phyloP scores from a whole-genome alignment of 495 filamentous ascomycete genomes.

The Aspergillus sclerotiicarbonarius region DNA sequence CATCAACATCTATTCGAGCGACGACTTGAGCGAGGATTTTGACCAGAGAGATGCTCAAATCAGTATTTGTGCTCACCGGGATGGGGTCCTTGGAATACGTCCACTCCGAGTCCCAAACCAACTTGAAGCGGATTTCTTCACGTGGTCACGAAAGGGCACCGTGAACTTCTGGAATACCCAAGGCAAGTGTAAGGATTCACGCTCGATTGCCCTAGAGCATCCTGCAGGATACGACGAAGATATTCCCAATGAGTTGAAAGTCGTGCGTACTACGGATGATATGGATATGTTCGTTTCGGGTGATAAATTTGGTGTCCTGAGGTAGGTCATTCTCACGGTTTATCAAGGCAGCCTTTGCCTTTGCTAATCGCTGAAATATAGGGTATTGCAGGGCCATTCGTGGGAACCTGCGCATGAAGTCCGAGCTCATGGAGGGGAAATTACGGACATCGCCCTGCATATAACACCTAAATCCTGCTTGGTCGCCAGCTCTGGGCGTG shows the following conservation, averaged over 20 bases:
- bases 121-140: conserved; percentile 71
- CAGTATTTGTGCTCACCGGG: conserved; percentile 66
- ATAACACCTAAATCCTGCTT: conserved; percentile 41
- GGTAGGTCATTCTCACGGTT: conserved; percentile 42
- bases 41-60: conserved; percentile 29
- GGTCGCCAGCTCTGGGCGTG: conserved; percentile 77
- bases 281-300: conserved; percentile 71
- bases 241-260: conserved; percentile 70
- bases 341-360: conserved; percentile 4
- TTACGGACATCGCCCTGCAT: conserved; percentile 72
- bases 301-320: conserved; percentile 79
- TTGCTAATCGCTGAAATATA: conserved; percentile 19
- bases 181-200: conserved; percentile 63
- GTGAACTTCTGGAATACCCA: conserved; percentile 79
- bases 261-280: conserved; percentile 58
- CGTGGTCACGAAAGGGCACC: conserved; percentile 76
- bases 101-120: conserved; percentile 55
- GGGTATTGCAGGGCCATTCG: conserved; percentile 45
- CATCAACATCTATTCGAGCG: conserved; percentile 60
- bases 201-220: conserved; percentile 69
- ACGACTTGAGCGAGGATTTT: conserved; percentile 29
- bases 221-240: conserved; percentile 54
- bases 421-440: conserved; percentile 84
- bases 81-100: conserved; percentile 74
- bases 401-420: conserved; percentile 58